Evolutionary conservation across 495 filamentous ascomycete genomes (phyloP), one percentile per base, ranked within the genome.

Genomic region (Beverwykella pulmonaria): DNA sequence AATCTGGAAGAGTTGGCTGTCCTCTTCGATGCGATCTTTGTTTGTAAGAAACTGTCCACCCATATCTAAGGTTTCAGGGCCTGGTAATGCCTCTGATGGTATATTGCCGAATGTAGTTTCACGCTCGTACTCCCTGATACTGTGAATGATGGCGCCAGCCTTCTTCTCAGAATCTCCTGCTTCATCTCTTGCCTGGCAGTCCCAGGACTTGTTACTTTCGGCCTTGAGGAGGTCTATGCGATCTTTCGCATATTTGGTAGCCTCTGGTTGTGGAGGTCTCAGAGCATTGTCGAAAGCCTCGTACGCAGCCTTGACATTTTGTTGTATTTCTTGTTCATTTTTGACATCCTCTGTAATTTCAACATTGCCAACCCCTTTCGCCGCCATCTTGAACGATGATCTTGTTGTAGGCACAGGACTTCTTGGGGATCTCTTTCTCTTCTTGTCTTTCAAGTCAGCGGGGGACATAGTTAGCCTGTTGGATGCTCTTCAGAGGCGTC

Each of bases 1-100:
- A 34, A 78, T 75, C 8, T 61, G 10, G 59, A 66, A 77, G 12
- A 77, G 27, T 29, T 65, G 68, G 59, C 76, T 78, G 41, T 57
- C 0, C 22, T 60, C 20, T 41, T 76, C 71, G 12, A 78, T 77
- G 8, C 73, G 65, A 1, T 63, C 29, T 50, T 68, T 71, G 56
- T 78, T 78, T 19, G 70, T 73, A 12, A 78, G 65, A 49, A 78
- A 78, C 27, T 74, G 75, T 7, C 76, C 76, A 23, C 76, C 76
- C 76, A 78, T 77, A 49, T 78, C 76, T 15, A 62, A 59, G 0
- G 75, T 76, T 17, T 67, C 23, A 0, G 59, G 54, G 0, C 58
- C 69, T 19, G 76, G 76, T 22, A 78, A 53, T 1, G 67, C 65
- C 64, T 78, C 76, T 10, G 70, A 63, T 1, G 76, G 65, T 22